phyloP scores from a whole-genome alignment of 176 grass and related monocot genomes.

The Puccinellia tenuiflora region DNA sequence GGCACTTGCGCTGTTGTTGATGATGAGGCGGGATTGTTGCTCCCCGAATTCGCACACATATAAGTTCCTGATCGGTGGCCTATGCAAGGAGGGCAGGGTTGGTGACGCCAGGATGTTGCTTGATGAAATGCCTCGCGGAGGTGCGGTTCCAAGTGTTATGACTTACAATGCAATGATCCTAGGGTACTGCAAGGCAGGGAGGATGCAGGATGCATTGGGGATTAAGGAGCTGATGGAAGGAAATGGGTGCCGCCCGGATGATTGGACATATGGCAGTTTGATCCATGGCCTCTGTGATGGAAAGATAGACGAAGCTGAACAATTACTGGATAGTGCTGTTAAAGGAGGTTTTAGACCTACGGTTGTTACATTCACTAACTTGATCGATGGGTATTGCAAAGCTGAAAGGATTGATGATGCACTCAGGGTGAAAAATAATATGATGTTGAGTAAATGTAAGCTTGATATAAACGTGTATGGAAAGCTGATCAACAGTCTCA shows the following conservation, averaged over 20 bases:
- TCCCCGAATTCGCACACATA: conserved; percentile 57
- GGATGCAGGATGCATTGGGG: conserved; percentile 31
- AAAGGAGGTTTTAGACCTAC: conserved; percentile 36
- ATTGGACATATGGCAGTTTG: conserved; percentile 50
- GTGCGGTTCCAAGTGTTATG: conserved; percentile 36
- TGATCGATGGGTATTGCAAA: conserved; percentile 63
- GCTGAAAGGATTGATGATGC: conserved; percentile 45
- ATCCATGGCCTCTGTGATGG: conserved; percentile 41
- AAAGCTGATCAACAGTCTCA: conserved; percentile 41
- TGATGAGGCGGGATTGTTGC: conserved; percentile 57
- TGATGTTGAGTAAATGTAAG: conserved; percentile 41
- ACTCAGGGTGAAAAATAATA: conserved; percentile 49
- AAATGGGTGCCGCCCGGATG: conserved; percentile 35
- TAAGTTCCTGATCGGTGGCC: conserved; percentile 52
- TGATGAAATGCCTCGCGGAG: conserved; percentile 62
- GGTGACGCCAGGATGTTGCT: conserved; percentile 42
- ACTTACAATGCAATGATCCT: conserved; percentile 57
- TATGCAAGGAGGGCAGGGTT: conserved; percentile 57
- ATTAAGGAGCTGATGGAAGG: conserved; percentile 53
- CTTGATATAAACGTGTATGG: conserved; percentile 49
- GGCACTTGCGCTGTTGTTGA: conserved; percentile 46
- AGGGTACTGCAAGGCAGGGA: conserved; percentile 50
- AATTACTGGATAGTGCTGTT: conserved; percentile 47
- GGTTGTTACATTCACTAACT: conserved; percentile 49
- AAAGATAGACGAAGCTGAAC: conserved; percentile 40